Evolutionary conservation across 768 basidiomycete genomes (phyloP).

Genomic region (Lepiota venenata): DNA sequence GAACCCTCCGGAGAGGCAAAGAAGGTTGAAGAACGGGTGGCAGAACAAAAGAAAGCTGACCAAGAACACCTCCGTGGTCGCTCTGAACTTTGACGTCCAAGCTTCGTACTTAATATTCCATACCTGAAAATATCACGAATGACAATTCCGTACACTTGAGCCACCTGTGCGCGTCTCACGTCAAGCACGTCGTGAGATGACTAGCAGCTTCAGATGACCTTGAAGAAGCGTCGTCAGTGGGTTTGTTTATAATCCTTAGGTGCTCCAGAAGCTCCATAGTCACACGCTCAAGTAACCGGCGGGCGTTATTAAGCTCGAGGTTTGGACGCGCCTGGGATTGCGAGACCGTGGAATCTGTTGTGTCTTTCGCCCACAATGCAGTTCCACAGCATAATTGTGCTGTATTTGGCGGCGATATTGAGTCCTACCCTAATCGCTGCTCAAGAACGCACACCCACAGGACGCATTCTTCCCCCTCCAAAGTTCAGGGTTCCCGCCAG

Average conservation of each 20-base stretch:
- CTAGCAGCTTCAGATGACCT: not conserved
- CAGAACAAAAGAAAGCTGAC: not conserved
- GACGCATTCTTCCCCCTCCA: conserved; percentile 8
- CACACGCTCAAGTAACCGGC: not conserved
- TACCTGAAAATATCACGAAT: too few relatives aligned
- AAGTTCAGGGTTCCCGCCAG: conserved; percentile 8
- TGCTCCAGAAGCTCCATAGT: not conserved
- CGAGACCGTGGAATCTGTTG: too few relatives aligned
- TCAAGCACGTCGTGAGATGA: not conserved
- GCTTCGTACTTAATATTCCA: too few relatives aligned
- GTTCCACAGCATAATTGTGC: not conserved
- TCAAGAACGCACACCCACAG: conserved; percentile 3
- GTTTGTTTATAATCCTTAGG: not conserved
- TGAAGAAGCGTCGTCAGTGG: not conserved
- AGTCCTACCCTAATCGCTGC: not conserved
- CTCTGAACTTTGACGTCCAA: not conserved
- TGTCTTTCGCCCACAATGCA: not conserved
- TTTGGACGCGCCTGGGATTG: not conserved
- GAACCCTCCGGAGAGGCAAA: not conserved
- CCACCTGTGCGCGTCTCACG: not conserved
- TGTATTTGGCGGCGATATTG: not conserved
- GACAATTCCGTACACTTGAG: too few relatives aligned
- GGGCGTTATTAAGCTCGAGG: not conserved
- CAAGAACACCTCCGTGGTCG: not conserved
- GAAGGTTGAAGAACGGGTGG: not conserved